Evolutionary conservation across 2,329 filamentous ascomycete genomes (phyloP), one percentile per base, ranked within the genome.

Genomic region (Neobulgaria alba): DNA sequence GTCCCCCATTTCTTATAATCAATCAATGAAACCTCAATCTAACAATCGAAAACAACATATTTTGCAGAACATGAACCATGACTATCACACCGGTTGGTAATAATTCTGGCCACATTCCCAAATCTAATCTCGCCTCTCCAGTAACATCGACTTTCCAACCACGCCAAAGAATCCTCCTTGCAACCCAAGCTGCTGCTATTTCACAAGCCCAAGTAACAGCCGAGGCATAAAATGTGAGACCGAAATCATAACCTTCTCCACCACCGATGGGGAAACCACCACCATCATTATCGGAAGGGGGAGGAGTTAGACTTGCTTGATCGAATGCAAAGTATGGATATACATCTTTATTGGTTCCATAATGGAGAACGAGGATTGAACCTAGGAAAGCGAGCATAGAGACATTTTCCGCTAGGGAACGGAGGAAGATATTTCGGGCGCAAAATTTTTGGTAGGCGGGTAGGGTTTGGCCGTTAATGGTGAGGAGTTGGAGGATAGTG

Each of bases 321-420:
- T 78, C 75, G 58, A 83, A 83, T 19, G 77, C 71, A 52, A 83
- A 82, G 57, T 83, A 83, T 1, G 79, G 79, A 57, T 83, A 83
- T 23, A 82, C 74, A 52, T 79, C 67, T 58, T 77, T 76, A 63
- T 83, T 83, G 47, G 71, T 65, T 29, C 79, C 79, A 54, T 77
- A 81, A 58, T 82, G 79, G 41, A 83, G 61, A 15, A 82, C 77
- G 16, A 79, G 64, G 43, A 82, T 73, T 56, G 73, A 76, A 36
- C 77, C 79, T 5, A 83, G 63, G 52, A 82, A 83, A 30, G 77
- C 66, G n/a, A 75, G 66, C 79, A 83, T 83, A 39, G 72, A 79
- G 8, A 75, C 73, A 55, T 81, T 82, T 59, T 83, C 78, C 29
- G 78, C 75, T 15, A 83, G 60, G 50, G 77, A 78, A 17, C 78